A percentile compares a stretch with the other conserved stretches of the same genome.
These are phyloP conservation scores for Taiwanofungus camphoratus DNA, from an alignment of 1,284 basidiomycete genomes.

Conservation along the genomic window DNA sequence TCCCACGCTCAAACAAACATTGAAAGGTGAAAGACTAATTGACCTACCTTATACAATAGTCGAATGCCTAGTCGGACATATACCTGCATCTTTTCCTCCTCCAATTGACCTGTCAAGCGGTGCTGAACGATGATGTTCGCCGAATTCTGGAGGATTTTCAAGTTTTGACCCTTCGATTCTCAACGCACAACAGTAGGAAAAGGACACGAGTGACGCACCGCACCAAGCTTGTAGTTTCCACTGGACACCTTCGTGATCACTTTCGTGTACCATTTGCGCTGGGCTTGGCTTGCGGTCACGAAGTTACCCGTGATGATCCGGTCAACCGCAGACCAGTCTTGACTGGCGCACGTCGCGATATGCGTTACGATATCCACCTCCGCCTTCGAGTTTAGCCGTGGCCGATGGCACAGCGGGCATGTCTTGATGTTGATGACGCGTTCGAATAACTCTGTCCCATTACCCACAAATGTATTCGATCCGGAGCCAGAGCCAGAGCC, in stretches of 20 bases:
- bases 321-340: constrained; percentile 89
- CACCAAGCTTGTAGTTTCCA: constrained; percentile 87
- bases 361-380: constrained; percentile 94
- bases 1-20: not conserved
- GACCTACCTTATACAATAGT: constrained; percentile 76
- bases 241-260: constrained; percentile 79
- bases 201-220: constrained; percentile 52
- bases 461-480: constrained; percentile 10
- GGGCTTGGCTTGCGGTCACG: constrained; percentile 92
- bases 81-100: constrained; percentile 98
- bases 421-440: constrained; percentile 92
- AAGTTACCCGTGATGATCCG: constrained; percentile 91
- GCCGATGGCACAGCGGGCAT: constrained; percentile 91
- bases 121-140: constrained; percentile 98
- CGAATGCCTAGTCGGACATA: constrained; percentile 93
- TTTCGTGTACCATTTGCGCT: constrained; percentile 95
- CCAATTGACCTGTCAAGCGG: constrained; percentile 81
- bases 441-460: constrained; percentile 51
- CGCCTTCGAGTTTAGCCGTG: constrained; percentile 77
- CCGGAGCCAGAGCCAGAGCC: constrained; percentile 24
- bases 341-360: constrained; percentile 88
- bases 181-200: no score
- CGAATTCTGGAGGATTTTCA: constrained; percentile 56
- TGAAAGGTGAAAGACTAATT: not conserved
- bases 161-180: constrained; percentile 1